Base-by-base conservation (phyloP, 148 eudicot species). In the Arbutus unedo region DNA sequence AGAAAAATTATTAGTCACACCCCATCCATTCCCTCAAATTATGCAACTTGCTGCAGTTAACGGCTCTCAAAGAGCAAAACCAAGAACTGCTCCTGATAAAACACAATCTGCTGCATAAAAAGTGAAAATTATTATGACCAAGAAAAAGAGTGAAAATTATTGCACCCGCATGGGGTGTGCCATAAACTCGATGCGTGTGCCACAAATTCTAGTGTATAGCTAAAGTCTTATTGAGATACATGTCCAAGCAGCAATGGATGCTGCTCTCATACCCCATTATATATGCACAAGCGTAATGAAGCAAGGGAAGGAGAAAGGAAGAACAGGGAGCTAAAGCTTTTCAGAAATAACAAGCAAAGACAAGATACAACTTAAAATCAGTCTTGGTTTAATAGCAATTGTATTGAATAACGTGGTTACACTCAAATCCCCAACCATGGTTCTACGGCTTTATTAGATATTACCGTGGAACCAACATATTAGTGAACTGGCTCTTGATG, bases 401-500 rank as follows among this genome's bases (percentile, higher is more conserved):
- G 8, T 64, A 50, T 25, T 23, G 21, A 74, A 49, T 31, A 51
- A 54, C 15, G 11, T 56, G 50, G 66, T 14, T 14, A 70, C 53
- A 76, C 41, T 8, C 70, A 66, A 54, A 8, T 55, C 60, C 53
- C 23, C 31, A 0, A 31, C 67, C 67, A 60, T 6, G 8, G 67
- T 60, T 60, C 71, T 66, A 66, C 16, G 6, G 2, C 16, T 51
- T 66, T 66, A 66, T 31, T 11, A 25, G 31, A 66, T 13, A 11
- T 10, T 11, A 66, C 71, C 5, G 38, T 25, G 71, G 70, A 66
- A 66, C 25, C 31, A 15, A 11, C 71, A 66, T 60, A 77, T 66
- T 79, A 84, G 87, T 82, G 85, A 81, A 75, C 81, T 53, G 89
- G 83, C 62, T 86, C 90, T n/a, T 84, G 89, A 67, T 84, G 84